These are phyloP conservation scores for Salvia splendens DNA, from an alignment of 257 asterid genomes.

Conservation along the genomic window DNA sequence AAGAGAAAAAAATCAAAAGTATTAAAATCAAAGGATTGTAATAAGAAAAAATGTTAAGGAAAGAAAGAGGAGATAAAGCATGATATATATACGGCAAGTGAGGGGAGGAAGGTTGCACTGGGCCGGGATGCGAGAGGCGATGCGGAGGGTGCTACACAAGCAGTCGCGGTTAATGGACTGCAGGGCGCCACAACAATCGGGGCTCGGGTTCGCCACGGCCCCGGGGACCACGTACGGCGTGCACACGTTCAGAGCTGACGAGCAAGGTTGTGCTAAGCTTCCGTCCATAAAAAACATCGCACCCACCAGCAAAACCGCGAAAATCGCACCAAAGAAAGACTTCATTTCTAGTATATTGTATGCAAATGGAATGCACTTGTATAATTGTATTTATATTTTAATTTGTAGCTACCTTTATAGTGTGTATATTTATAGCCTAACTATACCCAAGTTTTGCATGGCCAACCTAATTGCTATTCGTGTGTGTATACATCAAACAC, in stretches of 20 bases:
- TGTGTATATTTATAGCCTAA: no score
- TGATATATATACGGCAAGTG: constrained; percentile 32
- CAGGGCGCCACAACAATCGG: constrained; percentile 54
- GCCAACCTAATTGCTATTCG: not conserved
- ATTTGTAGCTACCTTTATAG: no score
- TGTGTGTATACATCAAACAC: not conserved
- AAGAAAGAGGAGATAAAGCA: no score
- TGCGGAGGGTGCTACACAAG: constrained; percentile 45
- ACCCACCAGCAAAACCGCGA: constrained; percentile 31
- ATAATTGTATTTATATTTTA: no score
- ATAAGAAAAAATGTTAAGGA: not conserved
- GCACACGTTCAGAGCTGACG: constrained; percentile 49
- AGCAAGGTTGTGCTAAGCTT: constrained; percentile 41
- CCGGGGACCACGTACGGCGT: constrained; percentile 52
- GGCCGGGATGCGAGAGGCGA: constrained; percentile 44
- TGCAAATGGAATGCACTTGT: no score
- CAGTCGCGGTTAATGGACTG: constrained; percentile 50
- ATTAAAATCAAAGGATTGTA: not conserved
- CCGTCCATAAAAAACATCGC: not conserved
- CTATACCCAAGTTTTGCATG: not conserved
- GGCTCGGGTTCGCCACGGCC: constrained; percentile 31
- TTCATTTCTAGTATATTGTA: constrained; percentile 20
- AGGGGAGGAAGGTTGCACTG: constrained; percentile 54
- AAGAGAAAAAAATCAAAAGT: not conserved
- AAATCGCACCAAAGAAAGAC: constrained; percentile 26